A percentile compares a stretch with the other conserved stretches of the same genome.
These are phyloP conservation scores for Sugiyamaella japonica DNA, from an alignment of 1,139 yeast species.

Conservation along the genomic window DNA sequence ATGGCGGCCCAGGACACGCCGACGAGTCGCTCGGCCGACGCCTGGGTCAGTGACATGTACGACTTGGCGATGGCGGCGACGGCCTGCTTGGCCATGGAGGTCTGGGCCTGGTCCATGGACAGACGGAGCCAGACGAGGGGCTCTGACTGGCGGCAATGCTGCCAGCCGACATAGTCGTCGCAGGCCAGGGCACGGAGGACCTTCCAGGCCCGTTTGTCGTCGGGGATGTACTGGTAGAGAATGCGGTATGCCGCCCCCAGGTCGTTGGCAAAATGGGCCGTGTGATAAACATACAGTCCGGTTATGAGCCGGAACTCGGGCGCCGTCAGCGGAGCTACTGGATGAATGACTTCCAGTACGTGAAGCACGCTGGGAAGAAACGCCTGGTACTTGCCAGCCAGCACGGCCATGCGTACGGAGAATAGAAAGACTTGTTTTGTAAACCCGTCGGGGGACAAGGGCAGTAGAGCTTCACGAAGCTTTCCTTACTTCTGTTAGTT, in stretches of 20 bases:
- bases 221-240: slow-evolving; percentile 13
- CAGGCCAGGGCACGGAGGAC: slow-evolving; percentile 23
- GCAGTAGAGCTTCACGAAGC: slow-evolving; percentile 28
- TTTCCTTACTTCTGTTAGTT: slow-evolving; percentile 16
- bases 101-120: slow-evolving; percentile 19
- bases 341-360: slow-evolving; percentile 22
- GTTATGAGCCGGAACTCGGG: slow-evolving; percentile 22
- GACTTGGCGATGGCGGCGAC: slow-evolving; percentile 23
- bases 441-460: slow-evolving; percentile 22
- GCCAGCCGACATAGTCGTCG: slow-evolving; percentile 25
- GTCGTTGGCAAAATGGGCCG: slow-evolving; percentile 23
- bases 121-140: slow-evolving; percentile 18
- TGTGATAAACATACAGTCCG: slow-evolving; percentile 24
- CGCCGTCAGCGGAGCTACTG: slow-evolving; percentile 11
- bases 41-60: slow-evolving; percentile 23
- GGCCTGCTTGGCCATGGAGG: slow-evolving; percentile 17
- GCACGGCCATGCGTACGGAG: slow-evolving; percentile 25
- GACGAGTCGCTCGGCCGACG: slow-evolving; percentile 20
- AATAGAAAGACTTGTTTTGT: slow-evolving; percentile 25
- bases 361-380: slow-evolving; percentile 25
- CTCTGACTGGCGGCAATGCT: slow-evolving; percentile 9
- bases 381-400: slow-evolving; percentile 23
- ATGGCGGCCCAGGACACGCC: slow-evolving; percentile 22
- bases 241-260: slow-evolving; percentile 21
- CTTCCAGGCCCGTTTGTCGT: slow-evolving; percentile 16